Evolutionary conservation across 371 early-diverging fungal genomes (phyloP).

Genomic region (Mucor circinelloides): DNA sequence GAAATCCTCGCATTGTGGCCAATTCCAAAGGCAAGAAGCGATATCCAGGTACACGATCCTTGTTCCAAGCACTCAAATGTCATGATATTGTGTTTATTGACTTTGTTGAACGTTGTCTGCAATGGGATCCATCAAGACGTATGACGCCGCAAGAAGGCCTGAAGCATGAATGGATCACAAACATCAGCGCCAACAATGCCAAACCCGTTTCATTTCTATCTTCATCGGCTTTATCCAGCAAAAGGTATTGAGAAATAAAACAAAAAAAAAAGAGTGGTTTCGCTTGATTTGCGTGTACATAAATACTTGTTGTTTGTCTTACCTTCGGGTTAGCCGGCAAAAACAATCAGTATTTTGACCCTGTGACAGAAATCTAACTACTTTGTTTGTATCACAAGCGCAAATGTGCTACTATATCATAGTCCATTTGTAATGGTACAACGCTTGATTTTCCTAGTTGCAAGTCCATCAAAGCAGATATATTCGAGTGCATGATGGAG

Average conservation of each 20-base stretch:
- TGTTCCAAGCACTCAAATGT: conserved; percentile 69
- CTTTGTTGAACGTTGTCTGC: conserved; percentile 78
- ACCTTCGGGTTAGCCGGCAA: conserved; percentile 14
- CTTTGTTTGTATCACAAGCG: background rate
- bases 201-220: conserved; percentile 3
- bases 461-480: too few relatives aligned
- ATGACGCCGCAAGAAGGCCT: conserved; percentile 82
- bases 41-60: conserved; percentile 69
- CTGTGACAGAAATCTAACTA: background rate
- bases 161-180: conserved; percentile 42
- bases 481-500: too few relatives aligned
- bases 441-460: too few relatives aligned
- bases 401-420: too few relatives aligned
- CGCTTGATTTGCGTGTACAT: background rate
- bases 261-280: background rate
- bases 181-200: background rate
- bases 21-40: conserved; percentile 88
- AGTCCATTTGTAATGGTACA: too few relatives aligned
- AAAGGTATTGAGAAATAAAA: background rate
- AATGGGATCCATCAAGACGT: conserved; percentile 87
- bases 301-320: background rate
- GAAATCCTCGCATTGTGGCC: conserved; percentile 66
- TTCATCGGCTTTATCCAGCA: background rate
- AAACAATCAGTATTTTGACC: background rate
- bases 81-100: conserved; percentile 76